Evolutionary conservation across 306 rosid genomes (phyloP).

Genomic region (Abrus precatorius): DNA sequence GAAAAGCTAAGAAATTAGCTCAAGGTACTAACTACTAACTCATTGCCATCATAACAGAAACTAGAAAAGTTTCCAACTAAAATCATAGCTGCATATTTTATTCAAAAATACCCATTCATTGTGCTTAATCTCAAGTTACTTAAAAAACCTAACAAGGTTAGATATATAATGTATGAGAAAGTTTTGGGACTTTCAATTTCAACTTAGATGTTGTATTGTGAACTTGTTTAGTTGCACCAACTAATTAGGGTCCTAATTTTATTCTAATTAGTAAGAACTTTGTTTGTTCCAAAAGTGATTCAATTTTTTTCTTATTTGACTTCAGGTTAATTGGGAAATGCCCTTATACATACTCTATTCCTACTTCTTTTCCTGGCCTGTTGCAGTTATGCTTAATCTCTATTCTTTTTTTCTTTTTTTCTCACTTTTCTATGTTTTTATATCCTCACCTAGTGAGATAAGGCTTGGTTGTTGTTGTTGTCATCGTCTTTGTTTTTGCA

Average conservation of each 20-base stretch:
- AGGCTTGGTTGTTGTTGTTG: too few species aligned
- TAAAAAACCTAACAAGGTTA: constrained; percentile 5
- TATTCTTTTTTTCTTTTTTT: background rate
- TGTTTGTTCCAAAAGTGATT: background rate
- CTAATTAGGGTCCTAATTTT: background rate
- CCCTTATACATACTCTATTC: background rate
- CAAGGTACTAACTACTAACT: constrained; percentile 28
- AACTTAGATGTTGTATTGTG: background rate
- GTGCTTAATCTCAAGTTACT: background rate
- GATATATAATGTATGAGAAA: background rate
- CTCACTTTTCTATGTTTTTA: background rate
- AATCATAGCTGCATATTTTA: constrained; percentile 1
- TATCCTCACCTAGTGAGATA: too few species aligned
- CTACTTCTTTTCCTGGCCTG: background rate
- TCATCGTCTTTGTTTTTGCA: background rate
- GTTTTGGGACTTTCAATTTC: background rate
- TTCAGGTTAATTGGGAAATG: background rate
- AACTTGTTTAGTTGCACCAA: background rate
- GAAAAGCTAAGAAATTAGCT: constrained; percentile 32
- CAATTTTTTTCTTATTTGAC: background rate
- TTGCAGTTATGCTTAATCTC: too few species aligned
- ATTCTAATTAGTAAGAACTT: background rate
- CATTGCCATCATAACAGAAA: background rate
- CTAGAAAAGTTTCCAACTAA: constrained; percentile 13
- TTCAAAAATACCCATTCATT: constrained; percentile 7